Evolutionary conservation across 139 green algal genomes (phyloP), one percentile per base, ranked within the genome.

Genomic region (Diplosphaera chodatii): DNA sequence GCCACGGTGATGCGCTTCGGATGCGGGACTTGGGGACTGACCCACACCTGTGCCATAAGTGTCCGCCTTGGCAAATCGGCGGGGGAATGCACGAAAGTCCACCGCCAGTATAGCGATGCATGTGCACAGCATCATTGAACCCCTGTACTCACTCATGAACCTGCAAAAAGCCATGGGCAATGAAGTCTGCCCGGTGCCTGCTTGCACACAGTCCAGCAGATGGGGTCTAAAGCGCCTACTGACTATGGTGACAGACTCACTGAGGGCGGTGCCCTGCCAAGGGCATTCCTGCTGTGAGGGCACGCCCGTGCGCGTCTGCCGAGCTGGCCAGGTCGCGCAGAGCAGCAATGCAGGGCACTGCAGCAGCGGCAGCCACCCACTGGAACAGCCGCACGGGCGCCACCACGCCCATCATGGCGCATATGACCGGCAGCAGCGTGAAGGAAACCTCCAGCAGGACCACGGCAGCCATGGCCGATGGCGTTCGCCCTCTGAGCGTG

Each of bases 81-180:
- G 76, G 0, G 91, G 90, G 69, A 95, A 95, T 23, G 82, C 83
- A 15, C 63, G 72, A 74, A 97, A 98, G 76, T 98, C 93, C 13
- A 98, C 91, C 6, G 85, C 93, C 55, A 98, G 80, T 66, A 98
- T 98, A 40, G 73, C 66, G 2, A 92, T 70, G 75, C 80, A 91
- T 1, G 93, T 97, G 48, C 77, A 66, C 15, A 93, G 40, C 83
- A 96, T 91, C 25, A 92, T 74, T 13, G 77, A 77, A 1, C 81
- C 88, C 1, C 91, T 77, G 76, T 93, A 91, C 23, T 23, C n/a
- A 32, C 40, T 67, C 40, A 33, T 63, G 55, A 15, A 63, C 10
- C 33, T 70, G 55, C 18, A 77, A 13, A 18, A 13, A n/a, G 48
- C 48, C 37, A 48, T 48, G 37, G n/a, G n/a, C n/a, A n/a, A n/a